These are phyloP conservation scores for Pleurotus cornucopiae DNA, from an alignment of 768 basidiomycete genomes.

Conservation along the genomic window DNA sequence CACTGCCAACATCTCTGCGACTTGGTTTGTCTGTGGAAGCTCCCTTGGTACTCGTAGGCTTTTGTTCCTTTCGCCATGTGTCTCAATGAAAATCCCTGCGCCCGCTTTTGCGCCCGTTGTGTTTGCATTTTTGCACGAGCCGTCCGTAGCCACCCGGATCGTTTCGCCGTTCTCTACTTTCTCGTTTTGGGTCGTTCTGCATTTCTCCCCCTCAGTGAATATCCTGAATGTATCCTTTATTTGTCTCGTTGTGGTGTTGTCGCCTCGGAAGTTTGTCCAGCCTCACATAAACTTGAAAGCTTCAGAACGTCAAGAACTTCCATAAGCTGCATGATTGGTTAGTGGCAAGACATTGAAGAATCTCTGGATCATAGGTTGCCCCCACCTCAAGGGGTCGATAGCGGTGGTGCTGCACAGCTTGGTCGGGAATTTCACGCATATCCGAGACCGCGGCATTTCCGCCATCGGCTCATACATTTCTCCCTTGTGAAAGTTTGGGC, in stretches of 20 bases:
- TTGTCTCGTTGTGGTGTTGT: background rate
- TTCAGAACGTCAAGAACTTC: background rate
- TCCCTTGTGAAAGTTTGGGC: too few species aligned
- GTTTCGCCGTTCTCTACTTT: background rate
- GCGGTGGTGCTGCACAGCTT: background rate
- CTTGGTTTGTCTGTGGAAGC: conserved; percentile 18
- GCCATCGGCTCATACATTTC: too few species aligned
- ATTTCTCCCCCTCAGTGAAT: background rate
- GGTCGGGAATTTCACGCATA: background rate
- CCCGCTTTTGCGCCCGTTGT: background rate
- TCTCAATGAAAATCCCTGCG: background rate
- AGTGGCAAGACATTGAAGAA: background rate
- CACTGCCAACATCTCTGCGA: conserved; percentile 13
- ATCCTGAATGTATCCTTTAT: background rate
- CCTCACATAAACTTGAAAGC: too few species aligned
- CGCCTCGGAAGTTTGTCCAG: background rate
- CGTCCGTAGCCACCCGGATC: background rate
- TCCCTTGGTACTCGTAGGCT: conserved; percentile 9
- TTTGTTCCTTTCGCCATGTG: conserved; percentile 13
- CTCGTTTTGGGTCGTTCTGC: too few species aligned
- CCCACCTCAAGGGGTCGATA: background rate
- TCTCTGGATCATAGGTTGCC: background rate
- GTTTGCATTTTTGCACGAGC: background rate
- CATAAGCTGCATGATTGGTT: background rate
- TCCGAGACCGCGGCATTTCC: too few species aligned